These are phyloP conservation scores for Citrus sinensis DNA, from an alignment of 345 rosid species.

Conservation along the genomic window DVS_A1.0 CM039168.1:30389001-30389500, in stretches of 20 bases:
- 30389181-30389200: constrained; percentile 80
- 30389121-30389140: constrained; percentile 59
- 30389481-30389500: background rate
- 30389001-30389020: constrained; percentile 59
- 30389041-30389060: constrained; percentile 90
- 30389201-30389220: constrained; percentile 73
- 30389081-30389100: constrained; percentile 97
- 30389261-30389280: background rate
- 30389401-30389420: constrained; percentile 69
- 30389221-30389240: background rate
- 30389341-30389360: constrained; percentile 64
- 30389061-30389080: constrained; percentile 79
- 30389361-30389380: constrained; percentile 69
- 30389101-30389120: constrained; percentile 54
- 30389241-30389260: background rate
- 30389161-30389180: constrained; percentile 86
- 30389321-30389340: constrained; percentile 51
- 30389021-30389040: constrained; percentile 51
- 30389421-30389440: constrained; percentile 71
- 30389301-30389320: constrained; percentile 64
- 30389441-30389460: constrained; percentile 70
- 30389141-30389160: constrained; percentile 84
- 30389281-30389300: background rate
- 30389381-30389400: constrained; percentile 78
- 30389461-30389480: constrained; percentile 37